Evolutionary conservation across 1,284 basidiomycete genomes (phyloP), one percentile per base, ranked within the genome.

Genomic region (Dichomitus squalens): DNA sequence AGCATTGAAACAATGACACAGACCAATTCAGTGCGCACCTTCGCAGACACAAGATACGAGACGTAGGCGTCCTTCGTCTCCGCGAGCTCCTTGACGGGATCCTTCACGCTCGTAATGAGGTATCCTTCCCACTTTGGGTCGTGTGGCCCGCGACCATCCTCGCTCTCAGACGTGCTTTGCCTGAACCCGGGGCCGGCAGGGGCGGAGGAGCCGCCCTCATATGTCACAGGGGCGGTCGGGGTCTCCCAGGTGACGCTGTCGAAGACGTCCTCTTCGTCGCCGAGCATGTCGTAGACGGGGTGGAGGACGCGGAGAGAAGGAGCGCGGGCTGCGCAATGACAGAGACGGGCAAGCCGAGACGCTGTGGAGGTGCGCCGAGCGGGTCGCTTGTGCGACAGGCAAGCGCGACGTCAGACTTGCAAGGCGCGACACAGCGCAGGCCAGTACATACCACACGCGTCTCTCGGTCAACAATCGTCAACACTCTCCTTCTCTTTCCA

Each of bases 61-160:
- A 98, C 94, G 75, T 95, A 98, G 57, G 93, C 90, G 72, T 98
- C 96, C 77, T 96, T 97, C 44, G 94, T 96, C 65, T 96, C 95
- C 61, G 95, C 90, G 48, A 97, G 84, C 75, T 98, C 96, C 73
- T 97, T 98, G 60, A 95, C 86, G 23, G 96, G 95, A 70, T 98
- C 96, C 68, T 87, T 86, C 59, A 99, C 93, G 53, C 84, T 81
- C 14, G 95, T 91, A 47, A 88, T 81, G 69, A 96, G 87, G 76
- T 91, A 92, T 6, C 93, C 93, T 69, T 92, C 90, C 93, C 93
- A 96, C 72, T 92, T 92, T 36, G 90, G 90, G 66, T 90, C 86
- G 64, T 86, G 82, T 18, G 90, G 88, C 1, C 76, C 77, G 23
- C 75, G 75, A 18, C 79, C 81, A 55, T 87, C 85, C 58, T 83